Base-by-base conservation (phyloP, 495 filamentous ascomycete genomes). In the Pseudevernia furfuracea region DNA sequence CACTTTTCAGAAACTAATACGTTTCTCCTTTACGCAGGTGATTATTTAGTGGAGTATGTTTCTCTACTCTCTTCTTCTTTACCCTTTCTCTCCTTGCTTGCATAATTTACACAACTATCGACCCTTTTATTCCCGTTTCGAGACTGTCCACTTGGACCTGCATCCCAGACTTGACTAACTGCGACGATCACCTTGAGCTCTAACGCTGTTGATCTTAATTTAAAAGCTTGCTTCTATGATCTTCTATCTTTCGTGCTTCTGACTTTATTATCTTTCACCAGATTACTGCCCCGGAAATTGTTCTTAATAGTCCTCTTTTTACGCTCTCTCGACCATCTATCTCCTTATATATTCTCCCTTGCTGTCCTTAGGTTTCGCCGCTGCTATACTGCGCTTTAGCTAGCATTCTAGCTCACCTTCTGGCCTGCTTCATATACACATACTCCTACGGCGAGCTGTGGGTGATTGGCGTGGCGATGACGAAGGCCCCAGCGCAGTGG, bases 341-440 rank as follows among this genome's bases (percentile, higher is more conserved):
- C 44, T 48, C n/a, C 44, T 48, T 25, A 48, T 48, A 7, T 25
- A 48, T 48, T 48, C n/a, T 48, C n/a, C n/a, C 44, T 48, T 25
- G n/a, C n/a, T 11, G n/a, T 59, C 6, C 10, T 36, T 59, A 37
- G 9, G n/a, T 59, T 32, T 37, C 19, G 57, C 32, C 34, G 34
- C 34, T 59, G 34, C 34, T 36, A n/a, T 59, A 37, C 57, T 59
- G 17, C 57, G 30, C 57, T 59, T 48, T 25, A 48, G n/a, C n/a
- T 25, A 25, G n/a, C n/a, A 25, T 48, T 48, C 44, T 37, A 34
- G 57, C 57, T 38, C 36, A 34, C 34, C 36, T 59, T 59, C 55
- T 58, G n/a, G 55, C 34, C 39, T 25, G 19, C 57, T 59, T 38
- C 9, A 59, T 28, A 59, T 39, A 36, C 21, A 37, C 34, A 28